These are phyloP conservation scores for Barnettozyma salicaria DNA, from an alignment of 805 yeast species.

Conservation along the genomic window DNA sequence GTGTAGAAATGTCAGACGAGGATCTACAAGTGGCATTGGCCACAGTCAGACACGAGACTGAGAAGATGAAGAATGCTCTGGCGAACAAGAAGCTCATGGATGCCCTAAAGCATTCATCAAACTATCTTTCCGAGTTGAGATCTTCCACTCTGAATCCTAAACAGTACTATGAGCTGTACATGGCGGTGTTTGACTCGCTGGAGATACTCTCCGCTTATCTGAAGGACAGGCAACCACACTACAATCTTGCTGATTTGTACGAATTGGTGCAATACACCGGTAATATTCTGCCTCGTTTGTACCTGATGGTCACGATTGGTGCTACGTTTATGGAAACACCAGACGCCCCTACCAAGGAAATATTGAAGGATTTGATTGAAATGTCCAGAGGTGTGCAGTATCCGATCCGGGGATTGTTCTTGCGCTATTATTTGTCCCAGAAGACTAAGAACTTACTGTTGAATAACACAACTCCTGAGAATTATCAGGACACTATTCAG, in stretches of 20 bases:
- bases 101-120: slow-evolving; percentile 82
- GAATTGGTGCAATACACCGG: slow-evolving; percentile 95
- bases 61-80: slow-evolving; percentile 8
- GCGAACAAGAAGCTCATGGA: slow-evolving; percentile 59
- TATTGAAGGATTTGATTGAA: slow-evolving; percentile 93
- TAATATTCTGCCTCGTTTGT: slow-evolving; percentile 84
- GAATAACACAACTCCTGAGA: slow-evolving; percentile 20
- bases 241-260: slow-evolving; percentile 81
- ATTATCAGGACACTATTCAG: slow-evolving; percentile 59
- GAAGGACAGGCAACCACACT: slow-evolving; percentile 58
- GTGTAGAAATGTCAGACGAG: slow-evolving; percentile 3
- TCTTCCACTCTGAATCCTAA: slow-evolving; percentile 75
- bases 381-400: slow-evolving; percentile 97
- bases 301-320: slow-evolving; percentile 93
- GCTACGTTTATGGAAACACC: slow-evolving; percentile 75
- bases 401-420: slow-evolving; percentile 85
- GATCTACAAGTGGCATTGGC: slow-evolving; percentile 8
- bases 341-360: slow-evolving; percentile 76
- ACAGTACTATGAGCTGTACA: slow-evolving; percentile 88
- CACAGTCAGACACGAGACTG: slow-evolving; percentile 6
- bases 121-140: slow-evolving; percentile 74
- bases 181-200: slow-evolving; percentile 76
- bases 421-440: slow-evolving; percentile 85
- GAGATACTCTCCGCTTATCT: slow-evolving; percentile 60
- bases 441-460: slow-evolving; percentile 49